Conservation (phyloP, 2,329 filamentous ascomycete genomes). For the Sordariomycetes sp. region DNA sequence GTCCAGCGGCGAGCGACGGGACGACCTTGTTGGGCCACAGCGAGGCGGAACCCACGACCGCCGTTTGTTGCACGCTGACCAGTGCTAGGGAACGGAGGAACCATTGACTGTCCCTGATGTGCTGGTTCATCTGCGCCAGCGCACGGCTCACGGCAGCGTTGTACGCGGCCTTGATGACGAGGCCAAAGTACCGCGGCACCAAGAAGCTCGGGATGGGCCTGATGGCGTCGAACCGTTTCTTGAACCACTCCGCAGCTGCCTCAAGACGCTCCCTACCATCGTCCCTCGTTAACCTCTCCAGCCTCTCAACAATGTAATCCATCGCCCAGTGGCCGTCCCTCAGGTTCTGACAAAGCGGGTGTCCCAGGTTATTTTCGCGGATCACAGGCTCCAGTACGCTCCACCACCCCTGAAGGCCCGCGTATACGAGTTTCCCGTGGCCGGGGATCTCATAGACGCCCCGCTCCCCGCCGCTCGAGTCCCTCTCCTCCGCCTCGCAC, state of each 20-base stretch:
- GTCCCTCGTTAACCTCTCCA: slow-evolving; percentile 58
- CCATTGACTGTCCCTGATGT: slow-evolving; percentile 68
- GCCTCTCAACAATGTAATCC: slow-evolving; percentile 70
- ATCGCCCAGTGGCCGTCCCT: slow-evolving; percentile 85
- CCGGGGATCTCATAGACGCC: slow-evolving; percentile 84
- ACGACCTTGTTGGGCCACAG: slow-evolving; percentile 77
- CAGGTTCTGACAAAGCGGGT: slow-evolving; percentile 86
- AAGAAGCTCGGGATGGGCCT: slow-evolving; percentile 78
- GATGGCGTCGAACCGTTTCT: slow-evolving; percentile 74
- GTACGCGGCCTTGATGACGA: slow-evolving; percentile 81
- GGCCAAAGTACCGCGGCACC: slow-evolving; percentile 82
- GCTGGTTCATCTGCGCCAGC: slow-evolving; percentile 65
- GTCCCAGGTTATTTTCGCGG: slow-evolving; percentile 77
- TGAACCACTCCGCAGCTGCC: slow-evolving; percentile 64
- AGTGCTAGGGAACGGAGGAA: slow-evolving; percentile 83
- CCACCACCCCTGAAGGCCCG: slow-evolving; percentile 98
- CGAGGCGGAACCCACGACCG: slow-evolving; percentile 79
- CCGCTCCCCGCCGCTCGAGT: slow-evolving; percentile 64
- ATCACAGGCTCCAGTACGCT: slow-evolving; percentile 78
- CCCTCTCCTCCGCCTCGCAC: slow-evolving; percentile 77
- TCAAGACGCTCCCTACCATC: slow-evolving; percentile 48
- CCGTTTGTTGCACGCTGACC: slow-evolving; percentile 85
- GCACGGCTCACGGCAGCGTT: slow-evolving; percentile 67
- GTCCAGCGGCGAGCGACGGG: slow-evolving; percentile 76
- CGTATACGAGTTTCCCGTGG: slow-evolving; percentile 77